Percentiles rank a stretch among this genome's conserved stretches.
phyloP scores from a whole-genome alignment of 2,329 filamentous ascomycete genomes.

The Dothideomycetes sp. region DNA sequence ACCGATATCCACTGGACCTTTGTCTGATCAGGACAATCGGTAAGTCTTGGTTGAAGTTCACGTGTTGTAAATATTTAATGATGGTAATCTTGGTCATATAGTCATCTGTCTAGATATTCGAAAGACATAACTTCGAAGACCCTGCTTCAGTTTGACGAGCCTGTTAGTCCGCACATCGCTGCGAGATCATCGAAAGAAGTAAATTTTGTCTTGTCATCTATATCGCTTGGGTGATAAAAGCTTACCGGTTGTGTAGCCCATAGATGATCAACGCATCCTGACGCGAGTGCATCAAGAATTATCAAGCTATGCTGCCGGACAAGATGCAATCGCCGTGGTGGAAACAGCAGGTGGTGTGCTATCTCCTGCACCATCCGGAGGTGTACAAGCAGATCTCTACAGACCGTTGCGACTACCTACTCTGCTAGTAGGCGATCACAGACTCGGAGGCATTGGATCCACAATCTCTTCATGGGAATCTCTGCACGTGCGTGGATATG shows the following conservation, averaged over 20 bases:
- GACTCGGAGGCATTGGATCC: conserved; percentile 69
- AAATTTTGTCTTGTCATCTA: not conserved
- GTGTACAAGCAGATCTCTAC: conserved; percentile 69
- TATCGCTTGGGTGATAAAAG: not conserved
- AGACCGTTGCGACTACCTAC: conserved; percentile 63
- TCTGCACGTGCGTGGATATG: conserved; percentile 66
- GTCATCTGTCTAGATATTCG: conserved; percentile 55
- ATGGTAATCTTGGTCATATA: conserved; percentile 25
- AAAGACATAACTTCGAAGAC: conserved; percentile 48
- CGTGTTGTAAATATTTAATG: conserved; percentile 6
- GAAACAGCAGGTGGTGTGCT: conserved; percentile 79
- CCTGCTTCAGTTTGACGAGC: conserved; percentile 62
- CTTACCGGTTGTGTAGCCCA: not conserved
- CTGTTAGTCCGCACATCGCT: conserved; percentile 71
- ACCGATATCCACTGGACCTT: conserved; percentile 68
- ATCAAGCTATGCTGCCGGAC: conserved; percentile 32
- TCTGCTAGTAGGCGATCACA: conserved; percentile 64
- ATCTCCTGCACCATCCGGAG: conserved; percentile 67
- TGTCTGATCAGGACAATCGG: conserved; percentile 61
- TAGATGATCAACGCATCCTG: conserved; percentile 24
- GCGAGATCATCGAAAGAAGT: conserved; percentile 32
- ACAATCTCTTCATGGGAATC: conserved; percentile 77
- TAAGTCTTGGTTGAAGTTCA: conserved; percentile 27
- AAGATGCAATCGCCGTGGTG: conserved; percentile 55
- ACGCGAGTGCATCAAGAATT: conserved; percentile 34